Evolutionary conservation across 116 monocot species (phyloP), one percentile per base, ranked within the genome.

Genomic region (Cymodocea nodosa): DNA sequence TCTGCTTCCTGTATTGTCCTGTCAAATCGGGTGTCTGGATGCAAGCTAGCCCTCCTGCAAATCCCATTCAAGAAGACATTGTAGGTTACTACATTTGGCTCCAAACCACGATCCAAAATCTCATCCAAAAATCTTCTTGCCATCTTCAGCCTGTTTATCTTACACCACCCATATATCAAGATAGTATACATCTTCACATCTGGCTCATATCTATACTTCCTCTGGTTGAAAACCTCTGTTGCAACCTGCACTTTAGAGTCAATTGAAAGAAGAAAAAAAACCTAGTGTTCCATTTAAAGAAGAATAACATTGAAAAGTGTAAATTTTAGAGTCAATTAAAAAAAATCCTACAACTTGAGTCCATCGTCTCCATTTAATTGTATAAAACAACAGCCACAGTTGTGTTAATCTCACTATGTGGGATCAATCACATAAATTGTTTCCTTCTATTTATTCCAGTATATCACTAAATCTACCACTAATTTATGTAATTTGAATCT

Each of bases 111-210:
- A 51, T 84, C 81, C 4, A 69, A 60, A 79, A 95, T 90, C 65
- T 97, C 91, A 19, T 78, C 77, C 56, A 90, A 64, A 52, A 97
- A 85, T 65, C 80, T 81, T 17, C 70, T 67, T 15, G 95, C 91
- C 85, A 81, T 83, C 15, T 85, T 85, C 54, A 37, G 71, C 20
- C 70, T 71, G 49, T 83, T 85, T 50, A 85, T 74, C 74, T 88
- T 97, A 68, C 91, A 90, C 95, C 95, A 90, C 34, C 95, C 95
- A 71, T 85, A 85, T 8, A 97, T 90, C 75, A 97, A 72, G 36
- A 97, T 83, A 15, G 87, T 85, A 71, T 97, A 90, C 35, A 79
- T 66, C 75, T 90, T 90, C 68, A 83, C 91, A 25, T 83, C 76
- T 7, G 87, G 85, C 37, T 77, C 78, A 37, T 73, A 80, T 67